Percentiles rank a stretch among this genome's conserved stretches.
Conservation (phyloP, 1,284 basidiomycete species). For the Spongispora temasekensis region DNA sequence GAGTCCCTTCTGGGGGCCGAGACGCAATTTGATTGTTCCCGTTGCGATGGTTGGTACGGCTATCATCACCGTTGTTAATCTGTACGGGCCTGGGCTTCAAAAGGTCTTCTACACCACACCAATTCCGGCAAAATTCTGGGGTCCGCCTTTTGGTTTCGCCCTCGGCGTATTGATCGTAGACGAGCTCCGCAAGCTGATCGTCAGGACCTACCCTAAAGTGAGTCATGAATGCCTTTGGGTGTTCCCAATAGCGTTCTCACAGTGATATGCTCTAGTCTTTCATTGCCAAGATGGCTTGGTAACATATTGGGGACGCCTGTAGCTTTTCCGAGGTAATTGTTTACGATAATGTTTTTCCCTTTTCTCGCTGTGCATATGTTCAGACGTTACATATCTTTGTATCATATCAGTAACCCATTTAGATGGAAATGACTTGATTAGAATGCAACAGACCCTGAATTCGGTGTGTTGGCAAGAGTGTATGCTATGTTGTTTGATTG, state of each 20-base stretch:
- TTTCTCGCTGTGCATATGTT: too few species aligned
- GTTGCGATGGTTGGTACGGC: conserved; percentile 40
- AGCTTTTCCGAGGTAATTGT: background rate
- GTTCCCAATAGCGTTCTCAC: conserved; percentile 13
- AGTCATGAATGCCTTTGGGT: conserved; percentile 1
- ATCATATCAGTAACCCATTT: too few species aligned
- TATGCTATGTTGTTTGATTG: too few species aligned
- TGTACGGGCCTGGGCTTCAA: conserved; percentile 44
- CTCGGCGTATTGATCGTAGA: conserved; percentile 40
- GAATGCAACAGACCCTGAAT: too few species aligned
- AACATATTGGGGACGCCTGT: background rate
- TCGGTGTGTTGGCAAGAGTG: too few species aligned
- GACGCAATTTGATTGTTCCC: conserved; percentile 38
- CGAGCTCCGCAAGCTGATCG: conserved; percentile 42
- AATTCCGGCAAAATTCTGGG: conserved; percentile 47
- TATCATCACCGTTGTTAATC: conserved; percentile 41
- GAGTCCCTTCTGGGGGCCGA: conserved; percentile 42
- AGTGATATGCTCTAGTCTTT: conserved; percentile 21
- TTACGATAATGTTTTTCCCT: too few species aligned
- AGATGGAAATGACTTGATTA: too few species aligned
- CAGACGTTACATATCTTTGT: too few species aligned
- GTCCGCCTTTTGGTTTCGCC: conserved; percentile 44
- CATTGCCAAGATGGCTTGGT: conserved; percentile 36
- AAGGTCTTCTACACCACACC: conserved; percentile 41
- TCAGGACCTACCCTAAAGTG: conserved; percentile 43